Percentiles rank a stretch among this genome's conserved stretches.
These are phyloP conservation scores for Penicillium sp. DNA, from an alignment of 2,329 filamentous ascomycete genomes.

Conservation along the genomic window DNA sequence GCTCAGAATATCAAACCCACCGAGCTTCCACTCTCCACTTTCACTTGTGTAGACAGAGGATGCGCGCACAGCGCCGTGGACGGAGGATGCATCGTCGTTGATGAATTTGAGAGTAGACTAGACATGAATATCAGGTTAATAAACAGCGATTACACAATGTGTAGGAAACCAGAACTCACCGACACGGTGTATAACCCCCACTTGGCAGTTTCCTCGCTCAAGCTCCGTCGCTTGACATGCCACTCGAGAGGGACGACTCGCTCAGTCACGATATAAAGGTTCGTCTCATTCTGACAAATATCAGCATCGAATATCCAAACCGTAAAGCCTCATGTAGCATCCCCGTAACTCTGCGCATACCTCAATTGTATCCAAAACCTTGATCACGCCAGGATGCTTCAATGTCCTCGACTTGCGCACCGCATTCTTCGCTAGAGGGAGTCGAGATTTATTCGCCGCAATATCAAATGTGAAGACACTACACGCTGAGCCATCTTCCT, in stretches of 20 bases:
- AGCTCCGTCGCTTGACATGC: conserved; percentile 85
- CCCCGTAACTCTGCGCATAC: conserved; percentile 54
- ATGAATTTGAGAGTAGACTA: conserved; percentile 94
- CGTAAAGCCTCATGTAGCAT: not conserved
- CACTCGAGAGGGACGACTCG: conserved; percentile 84
- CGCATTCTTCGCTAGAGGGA: conserved; percentile 90
- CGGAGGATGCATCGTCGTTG: conserved; percentile 88
- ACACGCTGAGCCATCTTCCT: conserved; percentile 94
- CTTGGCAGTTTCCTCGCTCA: conserved; percentile 92
- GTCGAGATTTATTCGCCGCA: conserved; percentile 74
- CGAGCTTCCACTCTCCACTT: conserved; percentile 97
- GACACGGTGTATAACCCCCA: conserved; percentile 92
- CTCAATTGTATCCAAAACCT: conserved; percentile 92
- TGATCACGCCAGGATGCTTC: conserved; percentile 92
- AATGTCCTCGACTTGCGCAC: conserved; percentile 91
- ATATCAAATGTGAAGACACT: conserved; percentile 98
- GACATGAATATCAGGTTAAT: not conserved
- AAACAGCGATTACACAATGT: not conserved
- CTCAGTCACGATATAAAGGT: conserved; percentile 96
- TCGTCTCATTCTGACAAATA: conserved; percentile 75
- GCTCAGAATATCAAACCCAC: conserved; percentile 90
- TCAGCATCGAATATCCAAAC: conserved; percentile 23
- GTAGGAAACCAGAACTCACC: conserved; percentile 52
- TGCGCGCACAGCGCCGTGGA: conserved; percentile 85
- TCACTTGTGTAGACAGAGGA: conserved; percentile 92